Percentiles rank a stretch among this genome's conserved stretches.
Conservation (phyloP, 2,329 filamentous ascomycete genomes). For the Fusarium buxicola region DNA sequence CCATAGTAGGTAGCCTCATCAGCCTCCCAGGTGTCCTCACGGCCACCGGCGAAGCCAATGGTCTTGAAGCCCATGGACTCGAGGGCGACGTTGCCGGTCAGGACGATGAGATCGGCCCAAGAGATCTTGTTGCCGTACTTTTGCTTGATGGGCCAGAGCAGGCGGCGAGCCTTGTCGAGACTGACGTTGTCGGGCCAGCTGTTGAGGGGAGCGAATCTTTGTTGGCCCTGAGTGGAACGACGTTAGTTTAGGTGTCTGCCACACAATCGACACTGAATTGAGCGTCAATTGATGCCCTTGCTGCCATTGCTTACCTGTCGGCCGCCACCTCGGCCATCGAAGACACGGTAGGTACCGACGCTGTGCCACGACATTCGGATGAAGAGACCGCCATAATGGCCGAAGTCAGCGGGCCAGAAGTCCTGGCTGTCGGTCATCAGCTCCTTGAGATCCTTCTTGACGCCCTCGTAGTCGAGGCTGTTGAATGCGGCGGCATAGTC, state of each 20-base stretch:
- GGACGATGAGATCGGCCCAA: constrained; percentile 78
- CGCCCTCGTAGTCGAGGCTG: constrained; percentile 54
- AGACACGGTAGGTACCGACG: constrained; percentile 80
- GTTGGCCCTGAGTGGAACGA: constrained; percentile 65
- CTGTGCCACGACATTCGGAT: constrained; percentile 86
- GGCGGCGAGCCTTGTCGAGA: constrained; percentile 83
- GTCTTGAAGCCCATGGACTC: constrained; percentile 82
- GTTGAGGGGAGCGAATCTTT: constrained; percentile 86
- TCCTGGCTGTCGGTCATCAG: constrained; percentile 84
- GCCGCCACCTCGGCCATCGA: constrained; percentile 79
- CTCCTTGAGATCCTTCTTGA: constrained; percentile 78
- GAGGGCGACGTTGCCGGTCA: constrained; percentile 80
- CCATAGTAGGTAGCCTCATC: constrained; percentile 84
- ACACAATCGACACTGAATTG: background rate
- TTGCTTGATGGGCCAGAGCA: constrained; percentile 83
- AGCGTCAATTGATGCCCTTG: background rate
- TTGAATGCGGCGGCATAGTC: constrained; percentile 34
- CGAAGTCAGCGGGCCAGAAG: constrained; percentile 86
- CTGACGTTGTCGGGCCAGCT: constrained; percentile 83
- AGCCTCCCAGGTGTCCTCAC: constrained; percentile 77
- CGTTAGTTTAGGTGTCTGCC: constrained; percentile 2
- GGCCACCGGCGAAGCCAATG: constrained; percentile 79
- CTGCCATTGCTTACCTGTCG: constrained; percentile 58
- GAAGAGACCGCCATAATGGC: constrained; percentile 84
- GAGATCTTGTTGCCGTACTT: constrained; percentile 88